Percentiles rank a stretch among this genome's conserved stretches.
Conservation (phyloP, 768 basidiomycete genomes). For the Trametes cingulata region DNA sequence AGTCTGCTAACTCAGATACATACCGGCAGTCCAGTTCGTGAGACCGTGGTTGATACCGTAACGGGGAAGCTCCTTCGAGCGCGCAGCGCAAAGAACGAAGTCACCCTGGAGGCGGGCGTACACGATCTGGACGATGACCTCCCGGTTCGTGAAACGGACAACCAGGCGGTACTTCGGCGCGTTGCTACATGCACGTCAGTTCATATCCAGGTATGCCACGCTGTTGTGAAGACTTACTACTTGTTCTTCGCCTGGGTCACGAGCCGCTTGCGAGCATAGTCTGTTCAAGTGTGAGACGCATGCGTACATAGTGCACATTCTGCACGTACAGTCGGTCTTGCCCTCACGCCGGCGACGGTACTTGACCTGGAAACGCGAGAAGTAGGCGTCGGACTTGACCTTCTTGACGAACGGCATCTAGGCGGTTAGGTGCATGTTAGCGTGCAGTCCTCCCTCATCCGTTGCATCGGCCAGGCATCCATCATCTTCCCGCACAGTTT, state of each 20-base stretch:
- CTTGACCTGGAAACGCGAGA: constrained; percentile 98
- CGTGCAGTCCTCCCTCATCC: constrained; percentile 32
- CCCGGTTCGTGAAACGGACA: constrained; percentile 97
- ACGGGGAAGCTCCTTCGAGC: constrained; percentile 87
- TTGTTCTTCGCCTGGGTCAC: constrained; percentile 99
- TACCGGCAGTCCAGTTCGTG: constrained; percentile 98
- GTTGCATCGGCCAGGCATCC: constrained; percentile 31
- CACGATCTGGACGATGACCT: constrained; percentile 92
- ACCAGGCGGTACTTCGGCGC: constrained; percentile 98
- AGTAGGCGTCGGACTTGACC: constrained; percentile 95
- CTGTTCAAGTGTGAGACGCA: constrained; percentile 37
- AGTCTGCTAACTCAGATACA: constrained; percentile 17
- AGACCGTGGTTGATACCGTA: constrained; percentile 99
- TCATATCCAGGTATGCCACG: not conserved
- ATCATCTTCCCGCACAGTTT: constrained; percentile 19
- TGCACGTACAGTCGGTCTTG: constrained; percentile 88
- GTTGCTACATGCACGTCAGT: constrained; percentile 51
- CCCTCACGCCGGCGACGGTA: constrained; percentile 97
- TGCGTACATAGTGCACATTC: not conserved
- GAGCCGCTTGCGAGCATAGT: constrained; percentile 97
- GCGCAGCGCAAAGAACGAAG: constrained; percentile 86
- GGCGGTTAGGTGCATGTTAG: constrained; percentile 11
- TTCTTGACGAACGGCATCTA: constrained; percentile 98
- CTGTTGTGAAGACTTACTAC: constrained; percentile 61
- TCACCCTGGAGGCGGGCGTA: constrained; percentile 98